These are phyloP conservation scores for Phragmites australis DNA, from an alignment of 176 grass and related monocot genomes.

Conservation along the genomic window DNA sequence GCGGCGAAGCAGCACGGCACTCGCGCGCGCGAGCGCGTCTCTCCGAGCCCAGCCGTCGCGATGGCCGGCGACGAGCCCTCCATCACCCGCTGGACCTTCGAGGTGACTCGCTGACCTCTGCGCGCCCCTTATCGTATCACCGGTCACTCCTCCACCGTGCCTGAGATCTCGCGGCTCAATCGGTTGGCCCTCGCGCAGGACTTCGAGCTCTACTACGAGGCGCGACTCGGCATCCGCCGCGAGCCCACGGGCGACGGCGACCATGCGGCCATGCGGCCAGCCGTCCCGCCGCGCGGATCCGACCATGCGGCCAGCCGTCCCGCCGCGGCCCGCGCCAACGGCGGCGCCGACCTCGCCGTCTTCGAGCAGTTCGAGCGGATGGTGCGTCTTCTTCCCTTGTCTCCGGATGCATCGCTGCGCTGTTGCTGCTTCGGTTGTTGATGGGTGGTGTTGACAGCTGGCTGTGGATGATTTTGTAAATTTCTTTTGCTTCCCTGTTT, in stretches of 20 bases:
- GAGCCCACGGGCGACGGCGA: conserved; percentile 28
- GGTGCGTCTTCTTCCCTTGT: conserved; percentile 26
- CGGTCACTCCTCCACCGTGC: neutral
- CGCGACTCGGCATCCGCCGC: conserved; percentile 51
- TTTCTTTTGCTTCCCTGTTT: neutral
- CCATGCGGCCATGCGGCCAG: neutral
- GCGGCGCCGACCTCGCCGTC: conserved; percentile 52
- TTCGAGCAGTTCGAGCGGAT: conserved; percentile 65
- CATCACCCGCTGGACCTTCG: conserved; percentile 64
- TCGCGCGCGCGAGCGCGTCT: neutral
- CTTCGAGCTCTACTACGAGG: conserved; percentile 61
- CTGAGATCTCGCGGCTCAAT: conserved; percentile 38
- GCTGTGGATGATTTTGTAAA: neutral
- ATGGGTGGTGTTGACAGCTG: neutral
- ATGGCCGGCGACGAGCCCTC: conserved; percentile 54
- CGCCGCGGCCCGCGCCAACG: conserved; percentile 17
- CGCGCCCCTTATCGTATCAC: neutral
- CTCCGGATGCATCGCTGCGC: neutral
- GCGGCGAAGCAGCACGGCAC: conserved; percentile 15
- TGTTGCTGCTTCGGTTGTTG: neutral
- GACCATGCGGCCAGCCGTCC: neutral
- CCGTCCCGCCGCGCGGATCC: conserved; percentile 18
- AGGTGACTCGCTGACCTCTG: conserved; percentile 39
- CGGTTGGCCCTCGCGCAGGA: conserved; percentile 36
- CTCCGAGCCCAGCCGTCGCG: neutral